Conservation (phyloP, 2,329 filamentous ascomycete genomes). For the Cercospora canescens region DNA sequence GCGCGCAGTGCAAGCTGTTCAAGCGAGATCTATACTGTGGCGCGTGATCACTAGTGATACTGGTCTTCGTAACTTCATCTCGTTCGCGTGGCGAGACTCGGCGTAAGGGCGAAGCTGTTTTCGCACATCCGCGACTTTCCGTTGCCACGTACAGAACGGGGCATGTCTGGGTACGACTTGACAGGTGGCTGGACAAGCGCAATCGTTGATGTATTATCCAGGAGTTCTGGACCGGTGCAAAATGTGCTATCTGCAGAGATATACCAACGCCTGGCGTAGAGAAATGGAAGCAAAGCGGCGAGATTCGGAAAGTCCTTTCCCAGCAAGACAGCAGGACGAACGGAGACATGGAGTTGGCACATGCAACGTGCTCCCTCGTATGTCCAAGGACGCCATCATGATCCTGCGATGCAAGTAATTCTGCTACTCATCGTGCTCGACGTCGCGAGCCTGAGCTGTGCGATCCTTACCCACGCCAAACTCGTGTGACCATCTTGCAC, state of each 20-base stretch:
- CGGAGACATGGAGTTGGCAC: background rate
- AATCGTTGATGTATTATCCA: background rate
- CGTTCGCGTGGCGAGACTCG: background rate
- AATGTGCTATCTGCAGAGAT: background rate
- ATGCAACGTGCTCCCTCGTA: background rate
- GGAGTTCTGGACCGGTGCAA: background rate
- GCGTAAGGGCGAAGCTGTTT: background rate
- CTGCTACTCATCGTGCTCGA: background rate
- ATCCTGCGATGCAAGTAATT: background rate
- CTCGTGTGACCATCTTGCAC: background rate
- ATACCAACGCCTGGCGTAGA: too few relatives aligned
- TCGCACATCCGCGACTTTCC: background rate
- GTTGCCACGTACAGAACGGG: background rate
- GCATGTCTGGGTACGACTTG: background rate
- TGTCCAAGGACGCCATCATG: background rate
- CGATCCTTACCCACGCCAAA: background rate
- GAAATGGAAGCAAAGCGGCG: background rate
- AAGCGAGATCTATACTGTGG: background rate
- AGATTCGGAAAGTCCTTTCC: background rate
- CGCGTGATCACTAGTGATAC: background rate
- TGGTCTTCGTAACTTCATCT: background rate
- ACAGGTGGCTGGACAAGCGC: background rate
- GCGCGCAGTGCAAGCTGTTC: background rate
- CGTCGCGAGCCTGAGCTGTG: background rate
- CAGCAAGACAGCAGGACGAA: background rate